phyloP scores from a whole-genome alignment of 2,329 filamentous ascomycete genomes.

The Aspergillus sp. region DNA sequence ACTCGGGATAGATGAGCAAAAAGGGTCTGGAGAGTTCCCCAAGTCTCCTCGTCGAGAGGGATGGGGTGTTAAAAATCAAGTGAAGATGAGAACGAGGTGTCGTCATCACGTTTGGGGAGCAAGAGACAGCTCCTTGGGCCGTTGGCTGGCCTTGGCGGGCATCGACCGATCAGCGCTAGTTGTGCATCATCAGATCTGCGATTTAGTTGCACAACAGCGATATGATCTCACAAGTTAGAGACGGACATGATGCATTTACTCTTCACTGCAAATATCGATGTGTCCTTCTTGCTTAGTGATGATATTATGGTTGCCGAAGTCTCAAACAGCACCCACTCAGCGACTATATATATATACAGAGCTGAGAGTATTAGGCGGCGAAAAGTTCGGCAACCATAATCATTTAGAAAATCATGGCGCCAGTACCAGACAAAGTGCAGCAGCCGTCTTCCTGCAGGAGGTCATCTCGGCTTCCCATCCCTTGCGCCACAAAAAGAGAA shows the following conservation, averaged over 20 bases:
- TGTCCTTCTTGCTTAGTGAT: too few species aligned
- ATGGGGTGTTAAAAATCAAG: slow-evolving; percentile 3
- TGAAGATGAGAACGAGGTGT: background rate
- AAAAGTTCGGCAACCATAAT: background rate
- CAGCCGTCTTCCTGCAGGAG: background rate
- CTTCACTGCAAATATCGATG: too few species aligned
- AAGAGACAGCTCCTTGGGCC: background rate
- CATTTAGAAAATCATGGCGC: background rate
- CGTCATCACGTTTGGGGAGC: background rate
- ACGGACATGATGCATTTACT: background rate
- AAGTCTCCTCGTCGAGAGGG: background rate
- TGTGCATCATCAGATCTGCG: background rate
- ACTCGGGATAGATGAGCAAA: background rate
- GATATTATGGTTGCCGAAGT: background rate
- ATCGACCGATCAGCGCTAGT: background rate
- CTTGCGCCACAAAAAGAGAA: background rate
- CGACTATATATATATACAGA: background rate
- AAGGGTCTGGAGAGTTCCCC: background rate
- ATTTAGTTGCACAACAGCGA: background rate
- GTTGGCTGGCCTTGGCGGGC: background rate
- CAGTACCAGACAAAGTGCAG: background rate
- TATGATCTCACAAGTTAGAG: background rate
- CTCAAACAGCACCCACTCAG: too few species aligned
- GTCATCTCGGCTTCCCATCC: background rate
- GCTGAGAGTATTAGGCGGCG: background rate